Percentiles rank a stretch among this genome's conserved stretches.
These are phyloP conservation scores for Eucalyptus cloeziana DNA, from an alignment of 345 rosid species.

Conservation along the genomic window DNA sequence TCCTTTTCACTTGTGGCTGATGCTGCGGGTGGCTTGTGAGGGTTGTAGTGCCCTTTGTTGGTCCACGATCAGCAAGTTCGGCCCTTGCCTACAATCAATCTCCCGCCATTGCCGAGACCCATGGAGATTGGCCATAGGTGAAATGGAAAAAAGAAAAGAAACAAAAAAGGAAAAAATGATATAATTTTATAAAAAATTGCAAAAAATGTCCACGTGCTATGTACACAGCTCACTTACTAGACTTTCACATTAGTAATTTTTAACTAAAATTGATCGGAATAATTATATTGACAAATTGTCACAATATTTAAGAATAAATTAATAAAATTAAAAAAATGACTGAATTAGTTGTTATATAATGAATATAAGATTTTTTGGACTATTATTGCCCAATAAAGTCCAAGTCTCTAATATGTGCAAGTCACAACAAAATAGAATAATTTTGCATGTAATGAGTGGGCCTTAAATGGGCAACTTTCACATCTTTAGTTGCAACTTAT, in stretches of 20 bases:
- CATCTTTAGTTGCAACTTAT: neutral
- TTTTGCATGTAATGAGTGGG: neutral
- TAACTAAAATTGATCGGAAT: neutral
- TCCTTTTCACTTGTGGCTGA: too few relatives aligned
- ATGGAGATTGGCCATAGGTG: neutral
- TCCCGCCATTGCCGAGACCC: rapidly evolving
- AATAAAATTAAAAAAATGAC: neutral
- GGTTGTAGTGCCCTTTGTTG: too few relatives aligned
- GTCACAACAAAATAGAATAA: neutral
- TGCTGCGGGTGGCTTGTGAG: too few relatives aligned
- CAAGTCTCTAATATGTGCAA: neutral
- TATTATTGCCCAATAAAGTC: neutral
- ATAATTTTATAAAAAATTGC: too few relatives aligned
- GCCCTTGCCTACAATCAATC: neutral
- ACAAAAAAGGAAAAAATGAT: too few relatives aligned
- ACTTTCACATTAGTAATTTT: rapidly evolving
- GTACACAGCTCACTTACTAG: rapidly evolving
- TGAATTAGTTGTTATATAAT: rapidly evolving
- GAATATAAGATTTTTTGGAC: neutral
- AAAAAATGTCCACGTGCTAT: rapidly evolving
- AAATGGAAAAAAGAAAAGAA: neutral
- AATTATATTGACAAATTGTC: neutral
- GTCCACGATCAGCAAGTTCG: too few relatives aligned
- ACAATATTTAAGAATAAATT: neutral
- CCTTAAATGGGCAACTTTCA: neutral